Evolutionary conservation across 192 early-diverging fungal species (phyloP).

Genomic region (Diversispora epigaea): DNA sequence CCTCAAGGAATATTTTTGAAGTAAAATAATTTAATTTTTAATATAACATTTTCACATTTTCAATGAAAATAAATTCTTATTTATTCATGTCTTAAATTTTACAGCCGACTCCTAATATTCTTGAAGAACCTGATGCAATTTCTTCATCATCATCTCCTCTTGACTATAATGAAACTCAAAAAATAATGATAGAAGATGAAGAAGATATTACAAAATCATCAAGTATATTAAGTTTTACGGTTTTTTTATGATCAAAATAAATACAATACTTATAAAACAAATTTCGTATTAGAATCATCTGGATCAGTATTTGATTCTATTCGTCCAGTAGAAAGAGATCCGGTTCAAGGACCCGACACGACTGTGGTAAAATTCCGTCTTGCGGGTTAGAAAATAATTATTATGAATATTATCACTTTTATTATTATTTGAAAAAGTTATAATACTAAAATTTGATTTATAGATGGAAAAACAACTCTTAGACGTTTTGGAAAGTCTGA

Average conservation of each 20-base stretch:
- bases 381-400: background rate
- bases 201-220: conserved; percentile 24
- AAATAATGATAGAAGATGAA: conserved; percentile 14
- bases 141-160: background rate
- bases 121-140: background rate
- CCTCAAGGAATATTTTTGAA: background rate
- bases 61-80: too few relatives aligned
- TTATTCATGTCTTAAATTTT: too few relatives aligned
- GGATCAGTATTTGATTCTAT: conserved; percentile 17
- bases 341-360: background rate
- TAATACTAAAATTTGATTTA: conserved; percentile 45
- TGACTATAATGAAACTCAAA: conserved; percentile 24
- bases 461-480: conserved; percentile 74
- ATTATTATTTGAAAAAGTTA: background rate
- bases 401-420: background rate
- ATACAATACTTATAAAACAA: background rate
- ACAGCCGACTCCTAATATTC: too few relatives aligned
- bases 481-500: conserved; percentile 75
- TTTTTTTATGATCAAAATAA: background rate
- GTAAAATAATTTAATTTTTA: too few relatives aligned
- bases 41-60: too few relatives aligned
- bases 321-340: conserved; percentile 10
- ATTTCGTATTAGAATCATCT: background rate
- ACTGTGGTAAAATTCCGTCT: conserved; percentile 28
- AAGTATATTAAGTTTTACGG: background rate